Conservation (phyloP, 495 filamentous ascomycete species). For the Peziza echinospora region DNA sequence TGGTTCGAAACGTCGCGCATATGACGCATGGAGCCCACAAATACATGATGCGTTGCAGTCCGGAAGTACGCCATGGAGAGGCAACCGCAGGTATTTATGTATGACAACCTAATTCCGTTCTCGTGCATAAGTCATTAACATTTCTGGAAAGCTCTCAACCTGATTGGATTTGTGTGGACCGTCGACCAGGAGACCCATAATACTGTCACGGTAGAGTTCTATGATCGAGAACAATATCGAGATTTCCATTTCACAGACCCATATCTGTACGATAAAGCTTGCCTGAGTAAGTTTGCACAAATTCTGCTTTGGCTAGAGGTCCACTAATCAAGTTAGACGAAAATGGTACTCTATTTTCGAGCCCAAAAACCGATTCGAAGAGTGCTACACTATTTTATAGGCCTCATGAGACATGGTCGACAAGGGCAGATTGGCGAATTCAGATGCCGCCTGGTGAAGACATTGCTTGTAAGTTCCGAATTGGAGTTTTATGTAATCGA, state of each 20-base stretch:
- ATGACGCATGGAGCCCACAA: slow-evolving; percentile 34
- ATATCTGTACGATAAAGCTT: slow-evolving; percentile 90
- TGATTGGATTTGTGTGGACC: slow-evolving; percentile 90
- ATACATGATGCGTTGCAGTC: slow-evolving; percentile 74
- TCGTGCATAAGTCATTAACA: slow-evolving; percentile 14
- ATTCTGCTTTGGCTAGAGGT: not conserved
- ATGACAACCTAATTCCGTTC: slow-evolving; percentile 12
- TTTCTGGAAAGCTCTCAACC: slow-evolving; percentile 41
- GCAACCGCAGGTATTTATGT: slow-evolving; percentile 79
- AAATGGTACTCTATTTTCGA: slow-evolving; percentile 69
- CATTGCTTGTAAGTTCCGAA: no score
- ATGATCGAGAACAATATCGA: slow-evolving; percentile 73
- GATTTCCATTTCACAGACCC: slow-evolving; percentile 97
- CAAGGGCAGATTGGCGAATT: slow-evolving; percentile 75
- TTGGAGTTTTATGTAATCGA: slow-evolving; percentile 21
- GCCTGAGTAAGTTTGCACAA: slow-evolving; percentile 26
- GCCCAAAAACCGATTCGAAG: slow-evolving; percentile 41
- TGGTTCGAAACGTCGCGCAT: slow-evolving; percentile 24
- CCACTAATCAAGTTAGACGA: slow-evolving; percentile 30
- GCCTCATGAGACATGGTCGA: slow-evolving; percentile 91
- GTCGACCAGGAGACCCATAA: slow-evolving; percentile 87
- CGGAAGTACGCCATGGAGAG: slow-evolving; percentile 85
- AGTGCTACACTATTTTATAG: slow-evolving; percentile 84
- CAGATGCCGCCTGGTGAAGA: slow-evolving; percentile 60
- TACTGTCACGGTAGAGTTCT: slow-evolving; percentile 93